Percentiles rank a stretch among this genome's conserved stretches.
phyloP scores from a whole-genome alignment of 2,329 filamentous ascomycete species.

The Penicillium sp. region DNA sequence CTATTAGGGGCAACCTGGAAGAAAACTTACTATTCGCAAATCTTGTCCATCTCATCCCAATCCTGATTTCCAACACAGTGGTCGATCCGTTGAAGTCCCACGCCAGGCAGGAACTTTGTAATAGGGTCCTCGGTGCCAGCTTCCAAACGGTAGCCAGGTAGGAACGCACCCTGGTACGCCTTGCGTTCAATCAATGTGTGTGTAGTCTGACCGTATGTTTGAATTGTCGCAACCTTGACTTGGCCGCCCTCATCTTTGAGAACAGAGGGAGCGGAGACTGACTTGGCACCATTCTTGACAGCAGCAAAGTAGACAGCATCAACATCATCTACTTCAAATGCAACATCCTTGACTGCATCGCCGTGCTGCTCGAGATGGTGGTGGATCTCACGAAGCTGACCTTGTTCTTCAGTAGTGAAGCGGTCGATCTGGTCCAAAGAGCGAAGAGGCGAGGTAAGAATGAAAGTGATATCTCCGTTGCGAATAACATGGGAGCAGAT shows the following conservation, averaged over 20 bases:
- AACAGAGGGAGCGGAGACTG: constrained; percentile 53
- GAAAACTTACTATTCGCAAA: constrained; percentile 57
- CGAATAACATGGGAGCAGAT: constrained; percentile 74
- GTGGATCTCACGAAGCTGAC: constrained; percentile 72
- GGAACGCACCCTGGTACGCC: constrained; percentile 72
- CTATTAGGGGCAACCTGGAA: not conserved
- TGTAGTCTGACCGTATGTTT: constrained; percentile 92
- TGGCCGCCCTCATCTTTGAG: constrained; percentile 63
- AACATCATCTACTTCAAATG: constrained; percentile 91
- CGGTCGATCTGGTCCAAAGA: constrained; percentile 64
- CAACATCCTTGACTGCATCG: constrained; percentile 92
- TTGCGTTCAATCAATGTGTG: constrained; percentile 81
- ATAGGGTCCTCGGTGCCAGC: constrained; percentile 47
- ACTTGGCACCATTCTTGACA: constrained; percentile 52
- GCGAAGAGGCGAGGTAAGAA: constrained; percentile 52
- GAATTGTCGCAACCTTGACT: constrained; percentile 75
- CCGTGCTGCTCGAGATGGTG: constrained; percentile 82
- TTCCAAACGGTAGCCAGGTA: constrained; percentile 74
- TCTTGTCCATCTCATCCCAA: constrained; percentile 80
- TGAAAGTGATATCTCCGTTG: constrained; percentile 45
- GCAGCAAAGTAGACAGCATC: constrained; percentile 75
- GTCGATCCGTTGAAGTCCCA: constrained; percentile 76
- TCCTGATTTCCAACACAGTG: constrained; percentile 98
- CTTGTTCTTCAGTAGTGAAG: constrained; percentile 57
- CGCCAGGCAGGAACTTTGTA: constrained; percentile 55